These are phyloP conservation scores for Chlamydomonas asymmetrica DNA, from an alignment of 139 green algal genomes.

Conservation along the genomic window DNA sequence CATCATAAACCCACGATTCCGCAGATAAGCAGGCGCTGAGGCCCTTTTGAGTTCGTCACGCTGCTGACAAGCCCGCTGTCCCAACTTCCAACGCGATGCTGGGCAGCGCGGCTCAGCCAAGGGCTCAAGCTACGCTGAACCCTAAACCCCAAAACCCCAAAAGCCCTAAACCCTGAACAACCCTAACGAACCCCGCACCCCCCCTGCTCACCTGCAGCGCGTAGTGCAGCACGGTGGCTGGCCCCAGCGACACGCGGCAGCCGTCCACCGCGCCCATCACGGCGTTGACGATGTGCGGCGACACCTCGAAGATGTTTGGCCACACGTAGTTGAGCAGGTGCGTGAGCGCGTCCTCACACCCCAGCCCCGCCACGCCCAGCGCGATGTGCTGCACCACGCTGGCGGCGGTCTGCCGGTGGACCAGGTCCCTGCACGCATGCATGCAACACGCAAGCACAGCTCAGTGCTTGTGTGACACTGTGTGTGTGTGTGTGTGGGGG, in stretches of 20 bases:
- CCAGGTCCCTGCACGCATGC: slow-evolving; percentile 79
- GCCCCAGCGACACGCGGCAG: slow-evolving; percentile 85
- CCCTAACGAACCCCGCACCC: too few relatives aligned
- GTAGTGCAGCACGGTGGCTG: slow-evolving; percentile 88
- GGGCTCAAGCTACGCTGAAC: too few relatives aligned
- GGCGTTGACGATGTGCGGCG: slow-evolving; percentile 92
- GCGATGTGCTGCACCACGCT: slow-evolving; percentile 90
- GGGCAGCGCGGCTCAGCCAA: too few relatives aligned
- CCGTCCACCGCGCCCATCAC: slow-evolving; percentile 92
- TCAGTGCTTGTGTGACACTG: too few relatives aligned
- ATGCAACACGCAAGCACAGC: neutral
- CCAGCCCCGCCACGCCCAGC: slow-evolving; percentile 88
- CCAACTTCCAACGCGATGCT: too few relatives aligned
- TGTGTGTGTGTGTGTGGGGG: too few relatives aligned
- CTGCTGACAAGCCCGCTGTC: too few relatives aligned
- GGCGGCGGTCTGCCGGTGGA: slow-evolving; percentile 96
- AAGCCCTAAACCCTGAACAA: too few relatives aligned
- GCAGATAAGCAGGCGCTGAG: too few relatives aligned
- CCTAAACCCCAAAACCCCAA: too few relatives aligned
- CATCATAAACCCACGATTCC: too few relatives aligned
- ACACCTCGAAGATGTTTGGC: slow-evolving; percentile 98
- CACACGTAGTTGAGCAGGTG: slow-evolving; percentile 99
- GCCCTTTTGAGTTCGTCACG: too few relatives aligned
- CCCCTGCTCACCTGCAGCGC: slow-evolving; percentile 65
- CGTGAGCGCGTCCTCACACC: slow-evolving; percentile 94